These are phyloP conservation scores for Glaciozyma martinii DNA, from an alignment of 768 basidiomycete genomes.

Conservation along the genomic window DNA sequence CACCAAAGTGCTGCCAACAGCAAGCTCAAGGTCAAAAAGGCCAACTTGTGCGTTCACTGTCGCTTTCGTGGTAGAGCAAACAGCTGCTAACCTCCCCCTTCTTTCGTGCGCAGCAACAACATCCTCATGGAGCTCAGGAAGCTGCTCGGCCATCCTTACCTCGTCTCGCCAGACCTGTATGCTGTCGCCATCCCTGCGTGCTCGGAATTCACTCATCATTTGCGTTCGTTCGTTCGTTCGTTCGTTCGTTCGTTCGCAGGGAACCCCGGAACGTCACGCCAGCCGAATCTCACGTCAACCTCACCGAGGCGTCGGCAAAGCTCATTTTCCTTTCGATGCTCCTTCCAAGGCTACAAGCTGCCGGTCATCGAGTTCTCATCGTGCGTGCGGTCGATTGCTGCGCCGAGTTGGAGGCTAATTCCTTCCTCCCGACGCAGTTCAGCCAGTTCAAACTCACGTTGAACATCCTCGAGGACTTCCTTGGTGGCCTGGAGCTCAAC, in stretches of 20 bases:
- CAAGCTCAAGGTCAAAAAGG: constrained; percentile 11
- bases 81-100: background rate
- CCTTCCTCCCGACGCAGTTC: constrained; percentile 14
- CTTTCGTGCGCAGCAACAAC: constrained; percentile 53
- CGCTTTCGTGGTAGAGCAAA: rapidly evolving
- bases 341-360: constrained; percentile 79
- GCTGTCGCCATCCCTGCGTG: too few species aligned
- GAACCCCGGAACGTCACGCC: constrained; percentile 22
- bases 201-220: too few species aligned
- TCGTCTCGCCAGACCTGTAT: constrained; percentile 27
- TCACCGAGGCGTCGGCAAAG: constrained; percentile 46
- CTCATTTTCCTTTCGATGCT: constrained; percentile 71
- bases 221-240: too few species aligned
- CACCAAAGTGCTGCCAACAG: constrained; percentile 3
- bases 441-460: constrained; percentile 93
- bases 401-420: background rate
- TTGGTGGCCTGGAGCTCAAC: constrained; percentile 59
- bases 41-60: constrained; percentile 19
- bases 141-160: constrained; percentile 70
- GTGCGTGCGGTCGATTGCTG: background rate
- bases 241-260: too few species aligned
- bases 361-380: constrained; percentile 84
- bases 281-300: constrained; percentile 16
- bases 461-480: constrained; percentile 95
- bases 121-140: constrained; percentile 94